Evolutionary conservation across 768 basidiomycete genomes (phyloP).

Genomic region (Mycena crocata): DNA sequence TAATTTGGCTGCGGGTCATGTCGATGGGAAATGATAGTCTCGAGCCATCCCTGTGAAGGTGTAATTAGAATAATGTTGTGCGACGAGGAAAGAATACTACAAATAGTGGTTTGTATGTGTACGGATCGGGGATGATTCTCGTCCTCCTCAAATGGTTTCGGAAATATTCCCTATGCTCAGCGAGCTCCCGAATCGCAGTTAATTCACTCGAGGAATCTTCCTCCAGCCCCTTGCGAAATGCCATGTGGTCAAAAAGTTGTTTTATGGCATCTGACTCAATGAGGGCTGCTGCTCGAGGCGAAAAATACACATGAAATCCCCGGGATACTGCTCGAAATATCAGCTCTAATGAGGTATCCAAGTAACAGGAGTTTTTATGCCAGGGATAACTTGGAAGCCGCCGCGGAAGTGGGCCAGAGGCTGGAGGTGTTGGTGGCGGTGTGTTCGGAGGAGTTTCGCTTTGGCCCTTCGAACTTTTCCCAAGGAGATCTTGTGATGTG

Average conservation of each 20-base stretch:
- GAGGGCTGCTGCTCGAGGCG: neutral
- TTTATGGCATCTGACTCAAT: neutral
- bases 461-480: neutral
- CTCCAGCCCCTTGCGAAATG: neutral
- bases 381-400: neutral
- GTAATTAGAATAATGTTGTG: neutral
- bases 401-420: no score
- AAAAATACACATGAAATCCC: neutral
- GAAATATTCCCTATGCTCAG: neutral
- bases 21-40: neutral
- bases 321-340: neutral
- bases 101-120: slow-evolving; percentile 1
- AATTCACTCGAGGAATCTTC: neutral
- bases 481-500: neutral
- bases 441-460: neutral
- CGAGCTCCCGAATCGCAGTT: neutral
- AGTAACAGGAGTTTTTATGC: neutral
- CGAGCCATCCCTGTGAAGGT: neutral
- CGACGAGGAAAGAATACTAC: neutral
- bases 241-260: neutral
- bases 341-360: neutral
- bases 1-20: neutral
- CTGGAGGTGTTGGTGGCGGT: neutral
- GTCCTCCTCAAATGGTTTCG: neutral
- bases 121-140: neutral